Evolutionary conservation across 257 asterid species (phyloP).

Genomic region (Ilex aquifolium): DNA sequence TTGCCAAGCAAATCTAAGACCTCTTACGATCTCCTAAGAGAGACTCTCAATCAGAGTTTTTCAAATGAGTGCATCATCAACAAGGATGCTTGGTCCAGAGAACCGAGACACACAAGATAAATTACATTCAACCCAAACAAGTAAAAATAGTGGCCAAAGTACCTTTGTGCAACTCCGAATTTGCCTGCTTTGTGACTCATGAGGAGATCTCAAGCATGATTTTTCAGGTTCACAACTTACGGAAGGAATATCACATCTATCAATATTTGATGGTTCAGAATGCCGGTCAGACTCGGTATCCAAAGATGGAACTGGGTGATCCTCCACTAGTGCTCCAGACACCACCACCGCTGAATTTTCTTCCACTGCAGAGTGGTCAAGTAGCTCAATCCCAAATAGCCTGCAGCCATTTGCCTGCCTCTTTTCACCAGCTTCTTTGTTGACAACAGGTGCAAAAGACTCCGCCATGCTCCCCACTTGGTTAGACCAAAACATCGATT

Average conservation of each 20-base stretch:
- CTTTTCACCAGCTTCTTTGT: conserved; percentile 39
- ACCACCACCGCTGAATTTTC: conserved; percentile 35
- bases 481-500: conserved; percentile 33
- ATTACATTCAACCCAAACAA: neutral
- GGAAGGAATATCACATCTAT: conserved; percentile 55
- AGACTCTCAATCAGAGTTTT: too few relatives aligned
- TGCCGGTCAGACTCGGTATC: conserved; percentile 58
- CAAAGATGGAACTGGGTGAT: conserved; percentile 35
- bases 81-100: too few relatives aligned
- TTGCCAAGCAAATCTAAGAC: too few relatives aligned
- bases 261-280: conserved; percentile 58
- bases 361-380: conserved; percentile 47
- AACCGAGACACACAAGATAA: too few relatives aligned
- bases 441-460: conserved; percentile 37
- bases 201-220: conserved; percentile 64
- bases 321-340: conserved; percentile 41
- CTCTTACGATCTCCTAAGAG: too few relatives aligned
- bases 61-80: too few relatives aligned
- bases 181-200: conserved; percentile 54
- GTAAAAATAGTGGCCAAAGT: conserved; percentile 7
- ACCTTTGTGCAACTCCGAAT: conserved; percentile 88
- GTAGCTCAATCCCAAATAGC: conserved; percentile 76
- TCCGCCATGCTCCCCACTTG: conserved; percentile 37
- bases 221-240: conserved; percentile 66
- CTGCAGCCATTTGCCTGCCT: conserved; percentile 66